Evolutionary conservation across 805 yeast genomes (phyloP).

Genomic region (Candida nemodendra): DNA sequence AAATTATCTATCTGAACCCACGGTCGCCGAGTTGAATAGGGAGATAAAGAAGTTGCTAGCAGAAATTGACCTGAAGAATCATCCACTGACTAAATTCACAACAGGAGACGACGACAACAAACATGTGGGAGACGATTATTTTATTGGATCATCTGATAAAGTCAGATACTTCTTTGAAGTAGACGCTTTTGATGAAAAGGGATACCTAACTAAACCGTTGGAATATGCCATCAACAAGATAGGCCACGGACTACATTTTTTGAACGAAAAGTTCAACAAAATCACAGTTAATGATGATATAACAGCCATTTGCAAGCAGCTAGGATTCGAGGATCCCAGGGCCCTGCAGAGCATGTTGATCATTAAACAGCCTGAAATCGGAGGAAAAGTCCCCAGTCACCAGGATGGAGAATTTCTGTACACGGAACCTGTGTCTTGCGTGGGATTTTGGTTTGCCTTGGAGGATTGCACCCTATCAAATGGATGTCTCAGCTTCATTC

Average conservation of each 20-base stretch:
- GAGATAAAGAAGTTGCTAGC: conserved; percentile 46
- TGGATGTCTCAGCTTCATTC: conserved; percentile 68
- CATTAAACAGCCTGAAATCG: conserved; percentile 73
- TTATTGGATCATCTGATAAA: conserved; percentile 66
- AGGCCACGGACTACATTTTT: conserved; percentile 73
- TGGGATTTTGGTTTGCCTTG: conserved; percentile 82
- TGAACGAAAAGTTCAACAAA: conserved; percentile 46
- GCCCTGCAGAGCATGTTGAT: conserved; percentile 78
- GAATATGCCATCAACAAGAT: conserved; percentile 67
- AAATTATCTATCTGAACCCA: conserved; percentile 46
- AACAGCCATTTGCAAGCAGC: conserved; percentile 47
- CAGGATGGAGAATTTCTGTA: conserved; percentile 73
- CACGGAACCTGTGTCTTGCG: conserved; percentile 67
- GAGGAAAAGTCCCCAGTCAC: conserved; percentile 74
- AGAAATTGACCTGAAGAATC: conserved; percentile 50
- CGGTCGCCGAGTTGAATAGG: conserved; percentile 39
- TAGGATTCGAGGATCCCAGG: conserved; percentile 61
- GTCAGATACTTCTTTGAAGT: conserved; percentile 69
- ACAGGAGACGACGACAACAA: conserved; percentile 48
- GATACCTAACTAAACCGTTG: conserved; percentile 52
- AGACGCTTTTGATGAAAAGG: conserved; percentile 57
- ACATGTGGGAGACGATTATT: conserved; percentile 74
- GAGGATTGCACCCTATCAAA: conserved; percentile 67
- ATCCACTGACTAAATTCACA: conserved; percentile 70
- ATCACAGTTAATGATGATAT: conserved; percentile 54